Base-by-base conservation (phyloP, 2,329 filamentous ascomycete species). In the Aspergillus hiratsukae region DNA sequence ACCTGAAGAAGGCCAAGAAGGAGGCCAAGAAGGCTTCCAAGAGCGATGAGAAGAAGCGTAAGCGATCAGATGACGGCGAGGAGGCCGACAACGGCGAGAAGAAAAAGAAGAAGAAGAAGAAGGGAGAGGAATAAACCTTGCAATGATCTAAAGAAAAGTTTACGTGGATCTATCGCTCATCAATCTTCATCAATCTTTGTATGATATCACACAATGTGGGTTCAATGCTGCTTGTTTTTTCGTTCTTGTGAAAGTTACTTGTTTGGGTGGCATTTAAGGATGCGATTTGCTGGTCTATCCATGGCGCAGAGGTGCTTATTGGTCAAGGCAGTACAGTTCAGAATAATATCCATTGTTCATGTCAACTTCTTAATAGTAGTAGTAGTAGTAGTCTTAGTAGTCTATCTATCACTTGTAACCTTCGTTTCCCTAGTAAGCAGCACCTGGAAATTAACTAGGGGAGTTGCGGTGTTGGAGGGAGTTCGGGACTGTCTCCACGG, bases 1-100 rank as follows among this genome's bases (percentile, higher is more conserved):
- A 89, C 49, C 73, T 87, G 67, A 90, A 90, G 81, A 88, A 89
- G 79, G 76, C 82, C 57, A 85, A 83, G 76, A 88, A 87, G 76
- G 83, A 80, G 60, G 78, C 76, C 43, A 81, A 84, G 69, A 83
- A 85, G 66, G 80, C 78, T 17, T 74, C 75, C 50, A 76, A 78
- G 54, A 78, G 82, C 2, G 81, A 81, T 66, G 83, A 81, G 74
- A 90, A 90, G 83, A 90, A 90, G 83, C 83, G 87, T 72, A 89
- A 89, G 78, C 80, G 77, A 53, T 72, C 75, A 55, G 80, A 76
- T 37, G 78, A 80, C 27, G 76, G 81, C 58, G 84, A 85, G 50
- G 88, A 84, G 58, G 85, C 61, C 27, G 70, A 75, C 64, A 72
- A 62, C 72, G 77, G 61, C 73, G 76, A 72, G 63, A 73, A 73